phyloP scores from a whole-genome alignment of 495 filamentous ascomycete genomes.

The Chaetomium tenue region DNA sequence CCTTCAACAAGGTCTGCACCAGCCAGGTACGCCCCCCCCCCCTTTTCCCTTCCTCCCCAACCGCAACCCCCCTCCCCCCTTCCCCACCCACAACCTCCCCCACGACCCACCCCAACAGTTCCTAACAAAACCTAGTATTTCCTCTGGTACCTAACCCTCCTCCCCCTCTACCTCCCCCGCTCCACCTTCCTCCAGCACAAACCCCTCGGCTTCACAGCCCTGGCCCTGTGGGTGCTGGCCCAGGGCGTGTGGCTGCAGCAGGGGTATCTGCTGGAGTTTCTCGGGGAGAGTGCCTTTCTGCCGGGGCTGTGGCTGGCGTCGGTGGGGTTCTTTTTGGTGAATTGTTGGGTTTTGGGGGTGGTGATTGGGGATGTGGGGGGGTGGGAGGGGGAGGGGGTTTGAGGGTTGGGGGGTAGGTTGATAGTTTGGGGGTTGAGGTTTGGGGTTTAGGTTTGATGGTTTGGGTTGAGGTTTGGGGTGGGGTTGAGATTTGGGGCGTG shows the following conservation, averaged over 20 bases:
- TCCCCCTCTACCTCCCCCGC: constrained; percentile 83
- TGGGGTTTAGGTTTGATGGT: neutral
- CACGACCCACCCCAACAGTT: too few species aligned
- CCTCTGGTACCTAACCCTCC: constrained; percentile 91
- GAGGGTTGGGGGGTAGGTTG: neutral
- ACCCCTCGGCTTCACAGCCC: constrained; percentile 59
- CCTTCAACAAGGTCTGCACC: constrained; percentile 98
- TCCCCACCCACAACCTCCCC: too few species aligned
- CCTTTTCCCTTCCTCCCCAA: neutral
- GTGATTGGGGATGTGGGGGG: constrained; percentile 64
- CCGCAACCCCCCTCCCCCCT: neutral
- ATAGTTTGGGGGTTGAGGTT: neutral
- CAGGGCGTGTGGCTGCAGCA: constrained; percentile 86
- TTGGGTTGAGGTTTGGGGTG: too few species aligned
- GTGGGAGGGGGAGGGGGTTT: neutral
- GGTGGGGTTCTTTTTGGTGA: constrained; percentile 77
- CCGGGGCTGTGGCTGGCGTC: constrained; percentile 76
- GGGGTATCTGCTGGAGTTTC: constrained; percentile 82
- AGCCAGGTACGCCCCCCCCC: constrained; percentile 66
- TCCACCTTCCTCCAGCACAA: constrained; percentile 66
- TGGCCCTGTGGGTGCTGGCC: constrained; percentile 67
- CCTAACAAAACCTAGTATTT: constrained; percentile 66
- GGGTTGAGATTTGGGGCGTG: too few species aligned
- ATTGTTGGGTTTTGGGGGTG: constrained; percentile 81
- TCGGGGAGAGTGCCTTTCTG: constrained; percentile 79